Evolutionary conservation across 306 rosid genomes (phyloP).

Genomic region (Heteromeles arbutifolia): DNA sequence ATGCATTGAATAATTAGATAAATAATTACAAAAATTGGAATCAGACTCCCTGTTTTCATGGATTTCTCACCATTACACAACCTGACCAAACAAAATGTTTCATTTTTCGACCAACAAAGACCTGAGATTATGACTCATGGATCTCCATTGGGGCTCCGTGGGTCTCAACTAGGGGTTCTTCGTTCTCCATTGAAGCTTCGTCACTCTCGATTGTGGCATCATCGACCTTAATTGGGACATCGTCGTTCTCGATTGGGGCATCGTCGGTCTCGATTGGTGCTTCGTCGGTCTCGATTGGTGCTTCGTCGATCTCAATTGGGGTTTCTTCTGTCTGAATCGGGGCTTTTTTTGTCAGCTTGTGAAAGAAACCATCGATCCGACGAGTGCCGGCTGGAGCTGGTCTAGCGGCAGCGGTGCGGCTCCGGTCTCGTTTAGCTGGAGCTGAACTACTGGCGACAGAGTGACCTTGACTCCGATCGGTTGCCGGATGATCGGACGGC

Average conservation of each 20-base stretch:
- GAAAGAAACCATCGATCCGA: constrained; percentile 70
- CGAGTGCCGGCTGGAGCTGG: constrained; percentile 36
- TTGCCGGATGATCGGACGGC: constrained; percentile 24
- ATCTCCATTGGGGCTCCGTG: neutral
- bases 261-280: neutral
- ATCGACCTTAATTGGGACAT: neutral
- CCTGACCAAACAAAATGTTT: neutral
- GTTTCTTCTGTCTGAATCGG: constrained; percentile 15
- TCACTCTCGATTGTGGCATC: neutral
- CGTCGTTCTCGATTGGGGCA: neutral
- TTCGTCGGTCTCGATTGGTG: neutral
- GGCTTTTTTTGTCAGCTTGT: constrained; percentile 19
- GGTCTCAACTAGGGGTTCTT: neutral
- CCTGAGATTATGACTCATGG: constrained; percentile 19
- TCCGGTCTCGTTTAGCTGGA: constrained; percentile 13
- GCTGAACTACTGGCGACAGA: constrained; percentile 25
- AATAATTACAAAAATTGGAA: neutral
- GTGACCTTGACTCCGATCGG: constrained; percentile 27
- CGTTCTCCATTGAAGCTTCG: neutral
- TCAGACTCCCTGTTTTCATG: neutral
- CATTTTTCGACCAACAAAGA: neutral
- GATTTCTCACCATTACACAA: neutral
- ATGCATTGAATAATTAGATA: neutral
- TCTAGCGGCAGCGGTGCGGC: constrained; percentile 30
- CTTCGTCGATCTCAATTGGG: neutral